Base-by-base conservation (phyloP, 2,329 filamentous ascomycete genomes). In the Aureobasidium pullulans region DNA sequence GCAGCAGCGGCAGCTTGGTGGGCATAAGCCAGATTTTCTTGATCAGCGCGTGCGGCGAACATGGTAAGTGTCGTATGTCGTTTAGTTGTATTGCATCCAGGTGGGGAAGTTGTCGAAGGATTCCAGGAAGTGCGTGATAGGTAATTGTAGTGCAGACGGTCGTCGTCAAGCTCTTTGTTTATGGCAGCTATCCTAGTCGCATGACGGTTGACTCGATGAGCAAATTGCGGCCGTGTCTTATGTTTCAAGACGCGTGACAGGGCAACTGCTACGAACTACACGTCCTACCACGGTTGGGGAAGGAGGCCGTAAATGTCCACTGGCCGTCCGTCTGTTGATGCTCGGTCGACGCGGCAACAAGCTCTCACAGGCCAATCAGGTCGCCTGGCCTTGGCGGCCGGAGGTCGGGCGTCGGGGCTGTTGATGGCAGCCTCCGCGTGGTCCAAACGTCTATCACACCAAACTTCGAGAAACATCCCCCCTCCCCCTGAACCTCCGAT, bases 11-110 rank as follows among this genome's bases (percentile, higher is more conserved):
- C 82, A 62, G 85, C 81, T 70, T 91, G 89, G 71, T 88, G 88
- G 65, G 81, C 82, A 71, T 90, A 85, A 67, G 90, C 83, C 72
- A 90, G 76, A 74, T 96, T 96, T 75, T 96, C 92, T 76, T 96
- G 90, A 73, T 96, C 89, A 67, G 85, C 83, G 32, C 71, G 73
- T 69, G 87, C 81, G 62, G 89, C 88, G 70, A 90, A 79, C 90
- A 92, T 96, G 61, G 63, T 77, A 37, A 42, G 28, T 23, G 32
- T 49, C 19, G 31, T 1, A 15, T 52, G 36, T 52, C 36, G 48
- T 52, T 28, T 28, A 40, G 23, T 52, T 13, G 23, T 36, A 16
- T 8, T 50, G 2, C n/a, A 46, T 37, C 19, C 52, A 46, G 40
- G 31, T 34, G 31, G 29, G 36, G 23, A 28, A 23, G 32, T 28